A percentile compares a stretch with the other conserved stretches of the same genome.
Evolutionary conservation across 2,329 filamentous ascomycete genomes (phyloP).

Genomic region (Monilinia polystroma): DNA sequence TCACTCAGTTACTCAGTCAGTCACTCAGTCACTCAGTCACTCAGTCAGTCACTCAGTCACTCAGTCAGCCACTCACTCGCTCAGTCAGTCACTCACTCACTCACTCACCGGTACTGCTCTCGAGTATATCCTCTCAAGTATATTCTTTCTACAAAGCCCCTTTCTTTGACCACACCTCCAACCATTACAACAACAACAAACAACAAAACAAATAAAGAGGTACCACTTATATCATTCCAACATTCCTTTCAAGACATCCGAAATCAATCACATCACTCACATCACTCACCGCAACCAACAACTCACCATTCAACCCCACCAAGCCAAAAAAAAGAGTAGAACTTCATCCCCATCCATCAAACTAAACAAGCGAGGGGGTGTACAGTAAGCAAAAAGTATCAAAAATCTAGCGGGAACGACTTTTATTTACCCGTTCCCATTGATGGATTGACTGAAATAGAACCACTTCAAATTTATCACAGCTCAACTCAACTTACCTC

Average conservation of each 20-base stretch:
- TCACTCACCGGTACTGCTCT: neutral
- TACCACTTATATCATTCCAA: slow-evolving; percentile 16
- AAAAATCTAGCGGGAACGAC: neutral
- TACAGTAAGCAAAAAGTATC: neutral
- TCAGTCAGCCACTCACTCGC: too few relatives aligned
- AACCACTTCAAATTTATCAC: slow-evolving; percentile 16
- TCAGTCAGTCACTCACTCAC: neutral
- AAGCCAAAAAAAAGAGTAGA: slow-evolving; percentile 1
- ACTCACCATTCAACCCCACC: slow-evolving; percentile 22
- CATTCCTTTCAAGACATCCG: slow-evolving; percentile 3
- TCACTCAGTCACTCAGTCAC: neutral
- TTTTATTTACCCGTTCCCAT: slow-evolving; percentile 4
- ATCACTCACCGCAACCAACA: slow-evolving; percentile 23
- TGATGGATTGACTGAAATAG: neutral
- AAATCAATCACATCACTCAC: too few relatives aligned
- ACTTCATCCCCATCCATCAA: slow-evolving; percentile 1
- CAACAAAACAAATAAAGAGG: neutral
- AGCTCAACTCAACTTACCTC: neutral
- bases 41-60: too few relatives aligned
- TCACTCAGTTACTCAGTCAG: neutral
- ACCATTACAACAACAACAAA: neutral
- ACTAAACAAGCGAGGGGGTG: slow-evolving; percentile 17
- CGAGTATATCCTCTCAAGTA: neutral
- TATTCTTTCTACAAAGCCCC: neutral
- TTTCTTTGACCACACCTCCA: neutral